Evolutionary conservation across 495 filamentous ascomycete genomes (phyloP), one percentile per base, ranked within the genome.

Genomic region (Aspergillus leporis): DNA sequence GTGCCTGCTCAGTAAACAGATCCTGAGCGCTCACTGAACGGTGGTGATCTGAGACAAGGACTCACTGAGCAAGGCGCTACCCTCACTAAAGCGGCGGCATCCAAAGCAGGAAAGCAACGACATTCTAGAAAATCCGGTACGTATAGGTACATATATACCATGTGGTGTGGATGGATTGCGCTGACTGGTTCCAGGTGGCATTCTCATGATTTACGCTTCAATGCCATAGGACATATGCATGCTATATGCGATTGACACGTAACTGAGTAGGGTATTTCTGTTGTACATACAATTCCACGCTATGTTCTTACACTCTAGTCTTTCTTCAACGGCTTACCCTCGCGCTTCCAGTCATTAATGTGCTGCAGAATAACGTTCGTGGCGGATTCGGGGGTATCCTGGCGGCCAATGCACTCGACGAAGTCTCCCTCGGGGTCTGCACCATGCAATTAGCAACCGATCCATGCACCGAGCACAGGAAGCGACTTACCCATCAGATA

Each of bases 391-490:
- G 93, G 90, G 25, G 88, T 93, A 78, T 97, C 92, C 74, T 98
- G 92, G 58, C 95, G 82, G 36, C 94, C 94, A 63, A 98, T 88
- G 23, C 92, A 95, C 78, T 98, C 94, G 23, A 98, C 93, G 70
- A 98, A 98, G 74, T 98, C 95, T 14, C 92, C 92, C 59, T 98
- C 95, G 45, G 94, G 94, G 74, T 97, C 92, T 89, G 66, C 45
- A 31, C 46, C 10, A 21, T 19, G 45, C 38, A 23, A 31, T 31
- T 43, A n/a, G 5, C 23, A 63, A 49, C 22, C 41, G 45, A 56
- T n/a, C 13, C 30, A 57, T 55, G 34, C 31, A 38, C 36, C 49
- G 25, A 13, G 34, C 1, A 51, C 43, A 40, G 38, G 47, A 53
- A 40, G 19, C 2, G 21, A 76, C 83, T 72, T 74, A 88, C 86